Conservation (phyloP, 352 stramenopile genomes). For the Globisporangium cystogenes region DNA sequence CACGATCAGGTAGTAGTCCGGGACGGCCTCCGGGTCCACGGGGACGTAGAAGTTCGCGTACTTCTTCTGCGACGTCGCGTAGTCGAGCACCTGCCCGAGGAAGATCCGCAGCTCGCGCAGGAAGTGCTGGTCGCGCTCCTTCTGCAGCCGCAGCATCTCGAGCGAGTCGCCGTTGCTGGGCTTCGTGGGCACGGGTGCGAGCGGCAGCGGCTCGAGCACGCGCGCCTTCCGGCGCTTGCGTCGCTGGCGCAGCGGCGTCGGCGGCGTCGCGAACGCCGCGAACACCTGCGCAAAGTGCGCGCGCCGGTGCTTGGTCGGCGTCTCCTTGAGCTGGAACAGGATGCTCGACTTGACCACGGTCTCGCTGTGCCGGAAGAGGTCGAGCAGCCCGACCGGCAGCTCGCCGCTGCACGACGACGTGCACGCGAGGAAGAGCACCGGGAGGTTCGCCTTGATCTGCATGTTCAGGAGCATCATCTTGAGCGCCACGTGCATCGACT, state of each 20-base stretch:
- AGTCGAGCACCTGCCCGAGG: constrained; percentile 77
- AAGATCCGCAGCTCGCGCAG: constrained; percentile 88
- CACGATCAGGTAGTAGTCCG: constrained; percentile 89
- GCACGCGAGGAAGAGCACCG: constrained; percentile 73
- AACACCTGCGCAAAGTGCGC: constrained; percentile 68
- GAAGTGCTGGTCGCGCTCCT: constrained; percentile 76
- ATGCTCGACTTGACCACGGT: constrained; percentile 39
- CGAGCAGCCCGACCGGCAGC: constrained; percentile 44
- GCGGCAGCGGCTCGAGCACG: constrained; percentile 42
- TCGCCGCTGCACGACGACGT: constrained; percentile 34
- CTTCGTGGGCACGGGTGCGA: constrained; percentile 31
- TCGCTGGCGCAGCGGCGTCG: constrained; percentile 14
- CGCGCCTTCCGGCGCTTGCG: constrained; percentile 9
- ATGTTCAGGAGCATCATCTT: constrained; percentile 82
- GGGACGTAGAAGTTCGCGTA: constrained; percentile 70
- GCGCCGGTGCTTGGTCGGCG: constrained; percentile 21
- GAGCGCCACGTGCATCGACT: constrained; percentile 67
- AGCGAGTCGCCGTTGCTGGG: constrained; percentile 14
- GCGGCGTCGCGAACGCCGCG: constrained; percentile 41
- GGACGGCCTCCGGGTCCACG: constrained; percentile 72
- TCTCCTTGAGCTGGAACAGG: constrained; percentile 30
- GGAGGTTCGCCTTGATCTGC: constrained; percentile 59
- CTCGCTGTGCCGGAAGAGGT: constrained; percentile 48
- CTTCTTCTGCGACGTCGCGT: constrained; percentile 60
- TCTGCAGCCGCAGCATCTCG: constrained; percentile 37